Evolutionary conservation across 2,329 filamentous ascomycete species (phyloP), one percentile per base, ranked within the genome.

Genomic region (Colletotrichum sp.): DNA sequence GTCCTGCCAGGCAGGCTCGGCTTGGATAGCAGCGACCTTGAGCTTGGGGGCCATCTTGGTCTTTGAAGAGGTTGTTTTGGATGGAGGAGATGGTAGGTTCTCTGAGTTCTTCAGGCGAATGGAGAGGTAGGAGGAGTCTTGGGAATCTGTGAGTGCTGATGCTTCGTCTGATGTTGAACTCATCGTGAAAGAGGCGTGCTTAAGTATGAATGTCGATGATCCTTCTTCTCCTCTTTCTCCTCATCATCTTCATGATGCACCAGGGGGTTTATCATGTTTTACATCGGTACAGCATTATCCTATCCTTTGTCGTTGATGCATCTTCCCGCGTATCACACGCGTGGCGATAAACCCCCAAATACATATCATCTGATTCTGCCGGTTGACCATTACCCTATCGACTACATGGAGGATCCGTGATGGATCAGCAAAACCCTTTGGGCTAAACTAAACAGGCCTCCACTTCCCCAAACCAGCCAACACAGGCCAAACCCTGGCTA

Each of bases 1-100:
- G 58, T 81, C 78, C 16, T 79, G 77, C 80, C 79, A 81, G 28
- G 73, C 78, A 12, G 80, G 80, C 34, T 81, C 80, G 30, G 80
- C 78, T 52, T 81, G 79, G 24, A 81, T 77, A 21, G 79, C 79
- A 6, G 79, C 79, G 28, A 81, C 67, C 69, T 81, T 81, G 68
- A 80, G 70, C 38, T 73, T 69, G n/a, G 70, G 30, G 28, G 70
- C 70, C 70, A 73, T 73, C 36, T 15, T 24, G 6, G 10, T 24
- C 66, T 66, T 48, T 16, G 64, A 30, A 18, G 28, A 55, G 21
- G 9, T 24, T 18, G 12, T 4, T 8, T 18, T 24, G 21, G 32
- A 15, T 5, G 16, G 9, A 34, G 58, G 43, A 52, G 43, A 6
- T 21, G 43, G n/a, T 52, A 52, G 43, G 43, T 21, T 36, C 7